Percentiles rank a stretch among this genome's conserved stretches.
phyloP scores from a whole-genome alignment of 208 protist genomes.

The Naegleria fowleri region DNA sequence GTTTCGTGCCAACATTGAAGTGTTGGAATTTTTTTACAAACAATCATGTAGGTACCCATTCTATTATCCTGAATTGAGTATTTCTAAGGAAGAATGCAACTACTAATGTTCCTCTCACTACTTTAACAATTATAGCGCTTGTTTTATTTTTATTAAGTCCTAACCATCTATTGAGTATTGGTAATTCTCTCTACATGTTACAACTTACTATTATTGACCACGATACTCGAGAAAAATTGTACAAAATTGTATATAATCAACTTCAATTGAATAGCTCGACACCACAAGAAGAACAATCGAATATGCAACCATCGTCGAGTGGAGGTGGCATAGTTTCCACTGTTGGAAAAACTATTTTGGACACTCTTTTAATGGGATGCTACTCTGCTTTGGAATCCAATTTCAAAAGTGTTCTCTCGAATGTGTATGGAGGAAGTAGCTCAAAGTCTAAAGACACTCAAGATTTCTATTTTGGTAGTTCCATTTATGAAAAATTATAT shows the following conservation, averaged over 20 bases:
- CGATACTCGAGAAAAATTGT: neutral
- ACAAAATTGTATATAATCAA: neutral
- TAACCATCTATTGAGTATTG: neutral
- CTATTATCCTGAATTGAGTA: no score
- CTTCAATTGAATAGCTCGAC: neutral
- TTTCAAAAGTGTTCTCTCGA: neutral
- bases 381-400: neutral
- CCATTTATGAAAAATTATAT: slow-evolving; percentile 8
- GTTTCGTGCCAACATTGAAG: slow-evolving; percentile 7
- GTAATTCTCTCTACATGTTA: slow-evolving; percentile 1
- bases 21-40: slow-evolving; percentile 26
- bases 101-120: no score
- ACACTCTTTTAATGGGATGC: neutral
- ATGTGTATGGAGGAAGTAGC: neutral
- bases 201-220: slow-evolving; percentile 12
- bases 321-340: neutral
- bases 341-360: no score
- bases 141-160: slow-evolving; percentile 2
- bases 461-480: neutral
- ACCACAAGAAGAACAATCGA: neutral
- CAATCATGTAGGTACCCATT: neutral
- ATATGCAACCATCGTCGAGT: neutral
- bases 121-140: neutral
- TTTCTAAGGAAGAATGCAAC: no score
- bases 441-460: neutral